Evolutionary conservation across 2,329 filamentous ascomycete genomes (phyloP), one percentile per base, ranked within the genome.

Genomic region (Penicillium sp.): DNA sequence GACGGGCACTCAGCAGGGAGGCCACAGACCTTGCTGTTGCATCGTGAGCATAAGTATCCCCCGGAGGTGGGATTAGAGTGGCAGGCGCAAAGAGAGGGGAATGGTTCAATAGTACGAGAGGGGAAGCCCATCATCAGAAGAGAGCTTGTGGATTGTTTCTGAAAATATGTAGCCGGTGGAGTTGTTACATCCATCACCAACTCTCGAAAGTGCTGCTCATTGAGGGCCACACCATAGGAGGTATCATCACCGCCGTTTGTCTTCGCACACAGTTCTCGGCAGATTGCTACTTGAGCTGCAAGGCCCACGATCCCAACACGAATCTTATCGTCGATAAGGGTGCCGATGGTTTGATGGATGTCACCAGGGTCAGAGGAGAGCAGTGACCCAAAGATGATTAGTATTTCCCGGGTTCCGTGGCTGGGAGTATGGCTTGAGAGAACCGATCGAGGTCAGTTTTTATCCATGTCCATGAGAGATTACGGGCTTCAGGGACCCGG

Each of bases 91-190:
- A 95, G 87, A 62, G 90, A 93, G 5, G 88, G 85, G 26, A 83
- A 83, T 2, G 88, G 84, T 57, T 92, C 91, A 5, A 95, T 87
- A 2, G 90, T 91, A 44, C 93, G 87, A 6, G 92, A 96, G 0
- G 95, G 95, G 72, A 99, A 99, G 5, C 95, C 95, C 94, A 99
- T 99, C 91, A 96, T 96, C 29, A 99, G 86, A 46, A 99, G 82
- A 2, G 85, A 81, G 64, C 74, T 79, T 59, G 83, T 60, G 74
- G 76, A 69, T 78, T 71, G 82, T 75, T 70, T 85, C 79, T 67
- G 78, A 3, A 88, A 86, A 58, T 91, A 87, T 13, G 93, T 91
- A 19, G 93, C 90, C 0, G 94, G 95, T 1, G 95, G 95, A 2
- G 92, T 97, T 0, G 95, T 98, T 52, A 91, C 88, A 19, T 88